Evolutionary conservation across 148 eudicot species (phyloP), one percentile per base, ranked within the genome.

Genomic region (Talinum fruticosum): DNA sequence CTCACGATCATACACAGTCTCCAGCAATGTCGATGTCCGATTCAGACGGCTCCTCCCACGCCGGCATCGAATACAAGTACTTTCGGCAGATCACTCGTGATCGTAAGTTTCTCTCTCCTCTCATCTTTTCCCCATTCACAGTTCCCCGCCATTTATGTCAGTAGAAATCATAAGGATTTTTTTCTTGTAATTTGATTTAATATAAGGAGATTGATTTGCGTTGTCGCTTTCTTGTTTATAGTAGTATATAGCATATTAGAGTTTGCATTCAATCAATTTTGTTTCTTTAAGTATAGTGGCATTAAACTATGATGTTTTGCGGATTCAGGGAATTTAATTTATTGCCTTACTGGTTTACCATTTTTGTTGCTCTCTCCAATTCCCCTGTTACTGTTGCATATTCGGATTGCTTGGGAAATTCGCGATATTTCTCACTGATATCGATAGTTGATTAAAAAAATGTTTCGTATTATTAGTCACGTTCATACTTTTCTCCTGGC

Each of bases 41-140:
- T 87, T 93, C 96, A 35, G 97, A 93, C 65, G 47, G 87, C 2
- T 89, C 97, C 13, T 93, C 90, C 33, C 87, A 85, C 30, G 82
- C 80, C 59, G 82, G 84, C 51, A 79, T 82, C 44, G 97, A 93
- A 36, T 83, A 88, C 83, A 91, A 82, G 77, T 82, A 79, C 78
- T 89, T 93, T 81, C 82, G 89, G 23, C 96, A 93, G 81, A 80
- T 88, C 70, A 89, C 89, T 75, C 96, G 97, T 75, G 96, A 93
- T 72, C 91, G 97, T 93, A 75, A 85, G 96, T 87, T 36, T 41
- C 21, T 35, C n/a, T 47, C 28, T 29, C 41, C 26, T 69, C 26
- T n/a, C 72, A 32, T 19, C 26, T 18, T 19, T 2, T 23, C 18
- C 14, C 12, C 76, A 21, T 45, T 59, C 49, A 54, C 26, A 54